Evolutionary conservation across 1,284 basidiomycete genomes (phyloP), one percentile per base, ranked within the genome.

Genomic region (Ustilago xerochloae): DNA sequence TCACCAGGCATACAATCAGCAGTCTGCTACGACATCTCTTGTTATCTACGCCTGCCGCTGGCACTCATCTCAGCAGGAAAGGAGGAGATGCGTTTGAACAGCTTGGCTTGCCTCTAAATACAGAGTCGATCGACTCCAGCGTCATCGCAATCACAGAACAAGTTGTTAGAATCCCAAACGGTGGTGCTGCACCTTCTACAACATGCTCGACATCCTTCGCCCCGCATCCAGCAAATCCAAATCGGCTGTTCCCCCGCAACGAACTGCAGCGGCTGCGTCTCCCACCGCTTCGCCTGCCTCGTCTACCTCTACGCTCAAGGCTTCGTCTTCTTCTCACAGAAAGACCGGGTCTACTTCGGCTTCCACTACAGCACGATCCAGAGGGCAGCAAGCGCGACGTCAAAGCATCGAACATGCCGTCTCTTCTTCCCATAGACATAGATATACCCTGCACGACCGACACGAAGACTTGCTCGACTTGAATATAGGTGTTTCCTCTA

Each of bases 221-320:
- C 66, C 66, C 22, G 56, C 66, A 33, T 30, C 56, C 3, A 49
- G n/a, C 51, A 56, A 63, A 43, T 28, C 46, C 41, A 60, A 56
- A n/a, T 10, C 32, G 36, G 9, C 53, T 16, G 30, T 36, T 22
- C 26, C 64, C 32, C 29, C 62, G 20, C n/a, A 16, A 24, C 35
- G 55, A 16, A 46, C 33, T 4, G 24, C n/a, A n/a, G n/a, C n/a
- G n/a, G n/a, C 66, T 20, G 45, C 57, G 8, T 63, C 66, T 4
- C 66, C 63, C 6, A 35, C 56, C 22, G 32, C 52, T n/a, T 75
- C 72, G 1, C 72, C 72, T 4, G 72, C 72, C 13, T 75, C 72
- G 6, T 75, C 72, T 24, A 75, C 66, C 24, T 75, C 72, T 8
- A 75, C 66, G 6, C 52, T 75, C 24, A 69, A 61, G 18, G 70